Conservation (phyloP, 2,329 filamentous ascomycete species). For the Metarhizium album region DNA sequence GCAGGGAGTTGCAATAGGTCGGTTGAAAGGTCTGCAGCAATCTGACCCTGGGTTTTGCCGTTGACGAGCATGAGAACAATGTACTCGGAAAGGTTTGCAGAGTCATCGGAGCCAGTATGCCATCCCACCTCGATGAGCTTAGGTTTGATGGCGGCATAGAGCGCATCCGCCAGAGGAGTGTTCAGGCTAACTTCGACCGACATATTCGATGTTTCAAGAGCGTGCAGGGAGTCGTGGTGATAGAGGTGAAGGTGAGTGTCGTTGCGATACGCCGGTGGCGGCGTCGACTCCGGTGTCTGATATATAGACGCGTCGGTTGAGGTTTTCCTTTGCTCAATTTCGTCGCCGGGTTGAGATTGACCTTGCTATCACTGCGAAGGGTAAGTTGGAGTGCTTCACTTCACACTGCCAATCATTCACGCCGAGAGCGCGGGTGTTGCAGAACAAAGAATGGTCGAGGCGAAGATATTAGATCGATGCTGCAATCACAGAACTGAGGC, state of each 20-base stretch:
- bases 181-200: slow-evolving; percentile 65
- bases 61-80: slow-evolving; percentile 96
- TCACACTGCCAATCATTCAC: not conserved
- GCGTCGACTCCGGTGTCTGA: slow-evolving; percentile 1
- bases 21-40: slow-evolving; percentile 75
- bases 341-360: not conserved
- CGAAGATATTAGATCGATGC: not conserved
- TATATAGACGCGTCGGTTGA: slow-evolving; percentile 3
- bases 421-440: not conserved
- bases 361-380: not conserved
- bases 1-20: slow-evolving; percentile 75
- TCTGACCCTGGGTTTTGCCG: slow-evolving; percentile 83
- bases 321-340: not conserved
- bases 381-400: not conserved
- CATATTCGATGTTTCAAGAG: slow-evolving; percentile 41
- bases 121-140: slow-evolving; percentile 91
- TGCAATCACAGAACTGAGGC: not conserved
- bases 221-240: not conserved
- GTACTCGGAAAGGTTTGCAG: slow-evolving; percentile 84
- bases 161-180: slow-evolving; percentile 73
- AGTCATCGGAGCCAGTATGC: slow-evolving; percentile 67
- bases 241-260: not conserved
- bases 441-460: not conserved
- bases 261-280: slow-evolving; percentile 7
- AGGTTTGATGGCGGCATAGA: slow-evolving; percentile 73